Base-by-base conservation (phyloP, 2,329 filamentous ascomycete genomes). In the Sarocladium oryzae region DNA sequence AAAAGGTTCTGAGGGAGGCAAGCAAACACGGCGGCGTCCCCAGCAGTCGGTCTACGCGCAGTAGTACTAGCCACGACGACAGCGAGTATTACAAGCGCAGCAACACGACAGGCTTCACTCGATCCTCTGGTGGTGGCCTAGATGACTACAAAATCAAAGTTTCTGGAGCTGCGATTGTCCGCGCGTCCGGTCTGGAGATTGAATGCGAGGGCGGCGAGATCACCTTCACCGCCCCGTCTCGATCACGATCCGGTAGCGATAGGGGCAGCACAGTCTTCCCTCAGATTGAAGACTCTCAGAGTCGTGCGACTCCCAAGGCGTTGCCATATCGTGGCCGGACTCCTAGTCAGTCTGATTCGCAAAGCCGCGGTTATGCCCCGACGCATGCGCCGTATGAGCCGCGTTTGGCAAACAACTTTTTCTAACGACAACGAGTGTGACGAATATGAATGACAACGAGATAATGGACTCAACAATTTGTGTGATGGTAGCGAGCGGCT, bases 141-240 rank as follows among this genome's bases (percentile, higher is more conserved):
- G 79, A 84, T 33, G 79, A 83, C 54, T 70, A 83, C 52, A 84
- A 79, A 15, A 83, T 85, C 62, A 79, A 79, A 56, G 71, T 85
- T 43, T 76, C 73, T 21, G 78, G 78, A 11, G 70, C 70, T 28
- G 75, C 78, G n/a, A 69, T 75, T 20, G 73, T 85, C 52, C 75
- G 76, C 56, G 71, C 82, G 23, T 84, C 75, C 33, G 75, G 75
- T 24, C 71, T 79, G 9, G 77, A 81, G 61, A 81, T 85, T 58
- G 73, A 79, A 57, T 82, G 78, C 60, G 76, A 81, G 48, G 80
- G 79, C 33, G 79, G 79, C 20, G 79, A 82, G 58, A 79, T 85
- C 57, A 81, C 76, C 55, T 76, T 82, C 55, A 70, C 71, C 43
- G 59, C 66, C 4, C 46, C 30, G 9, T 49, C 46, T 37, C 55